Evolutionary conservation across 768 basidiomycete genomes (phyloP).

Genomic region (Lanmaoa rubissima): DNA sequence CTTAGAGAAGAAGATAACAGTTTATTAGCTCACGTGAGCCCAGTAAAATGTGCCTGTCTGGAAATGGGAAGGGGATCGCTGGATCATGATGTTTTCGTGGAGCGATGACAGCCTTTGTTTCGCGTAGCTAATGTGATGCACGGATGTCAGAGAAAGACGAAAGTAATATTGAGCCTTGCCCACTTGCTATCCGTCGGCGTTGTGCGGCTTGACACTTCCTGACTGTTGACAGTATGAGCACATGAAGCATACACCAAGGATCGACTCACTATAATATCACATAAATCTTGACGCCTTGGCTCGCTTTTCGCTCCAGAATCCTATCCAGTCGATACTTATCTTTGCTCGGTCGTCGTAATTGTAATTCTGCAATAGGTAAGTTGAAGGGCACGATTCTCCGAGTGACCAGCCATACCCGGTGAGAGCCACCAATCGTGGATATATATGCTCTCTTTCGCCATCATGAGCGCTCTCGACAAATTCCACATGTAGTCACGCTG

Average conservation of each 20-base stretch:
- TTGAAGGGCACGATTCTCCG: neutral
- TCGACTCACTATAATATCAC: constrained; percentile 84
- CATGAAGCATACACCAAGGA: neutral
- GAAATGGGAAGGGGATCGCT: constrained; percentile 96
- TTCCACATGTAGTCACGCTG: constrained; percentile 99
- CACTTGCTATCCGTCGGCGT: constrained; percentile 94
- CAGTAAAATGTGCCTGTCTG: constrained; percentile 97
- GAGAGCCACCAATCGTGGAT: constrained; percentile 99
- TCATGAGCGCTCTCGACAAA: constrained; percentile 82
- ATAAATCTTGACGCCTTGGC: constrained; percentile 93
- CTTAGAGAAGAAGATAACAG: neutral
- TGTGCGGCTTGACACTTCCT: constrained; percentile 93
- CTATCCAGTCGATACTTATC: constrained; percentile 84
- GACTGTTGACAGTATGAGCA: constrained; percentile 43
- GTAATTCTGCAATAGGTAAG: constrained; percentile 54
- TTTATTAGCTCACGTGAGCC: constrained; percentile 75
- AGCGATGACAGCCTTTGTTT: constrained; percentile 77
- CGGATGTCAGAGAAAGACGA: constrained; percentile 6
- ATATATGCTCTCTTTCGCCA: constrained; percentile 86
- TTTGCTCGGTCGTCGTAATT: constrained; percentile 81
- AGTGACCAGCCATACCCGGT: constrained; percentile 52
- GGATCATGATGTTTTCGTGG: constrained; percentile 93
- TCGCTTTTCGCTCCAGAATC: constrained; percentile 85
- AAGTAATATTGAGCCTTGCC: constrained; percentile 23
- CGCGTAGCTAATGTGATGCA: constrained; percentile 58